Percentiles rank a stretch among this genome's conserved stretches.
Evolutionary conservation across 2,329 filamentous ascomycete genomes (phyloP).

Genomic region (Endoconidiophora polonica): DNA sequence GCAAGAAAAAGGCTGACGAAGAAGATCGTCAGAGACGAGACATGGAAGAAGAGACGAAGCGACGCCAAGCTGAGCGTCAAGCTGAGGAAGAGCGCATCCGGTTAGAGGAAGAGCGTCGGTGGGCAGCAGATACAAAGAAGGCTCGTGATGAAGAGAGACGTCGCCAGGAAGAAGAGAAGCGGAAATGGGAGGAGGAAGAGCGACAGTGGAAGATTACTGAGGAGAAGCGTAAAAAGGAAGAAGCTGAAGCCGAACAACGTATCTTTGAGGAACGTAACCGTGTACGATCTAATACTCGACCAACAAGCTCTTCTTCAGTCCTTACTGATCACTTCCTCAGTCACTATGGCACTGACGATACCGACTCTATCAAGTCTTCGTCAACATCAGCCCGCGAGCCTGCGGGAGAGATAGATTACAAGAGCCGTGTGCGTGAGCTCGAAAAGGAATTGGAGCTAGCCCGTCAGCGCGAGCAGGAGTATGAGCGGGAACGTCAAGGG

Average conservation of each 20-base stretch:
- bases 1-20: constrained; percentile 39
- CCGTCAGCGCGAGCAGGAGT: constrained; percentile 45
- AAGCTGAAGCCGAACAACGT: constrained; percentile 52
- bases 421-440: constrained; percentile 58
- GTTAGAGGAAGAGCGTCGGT: constrained; percentile 46
- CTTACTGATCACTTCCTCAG: constrained; percentile 25
- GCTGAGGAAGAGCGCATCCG: constrained; percentile 46
- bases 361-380: constrained; percentile 72
- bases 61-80: constrained; percentile 29
- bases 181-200: constrained; percentile 64
- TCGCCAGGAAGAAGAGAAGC: constrained; percentile 49
- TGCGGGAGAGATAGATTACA: constrained; percentile 32
- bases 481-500: constrained; percentile 39
- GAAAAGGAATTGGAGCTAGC: constrained; percentile 53
- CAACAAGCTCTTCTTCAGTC: constrained; percentile 22
- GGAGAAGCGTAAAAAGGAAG: constrained; percentile 52
- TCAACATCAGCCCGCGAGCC: constrained; percentile 19
- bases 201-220: constrained; percentile 62
- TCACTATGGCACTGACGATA: constrained; percentile 57
- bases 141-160: constrained; percentile 42
- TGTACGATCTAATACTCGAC: constrained; percentile 27
- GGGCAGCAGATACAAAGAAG: constrained; percentile 48
- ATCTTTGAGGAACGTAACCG: constrained; percentile 50
- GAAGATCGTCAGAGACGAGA: constrained; percentile 41
- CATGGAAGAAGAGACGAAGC: constrained; percentile 35